Conservation (phyloP, 345 rosid species). For the Murraya koenigii region DNA sequence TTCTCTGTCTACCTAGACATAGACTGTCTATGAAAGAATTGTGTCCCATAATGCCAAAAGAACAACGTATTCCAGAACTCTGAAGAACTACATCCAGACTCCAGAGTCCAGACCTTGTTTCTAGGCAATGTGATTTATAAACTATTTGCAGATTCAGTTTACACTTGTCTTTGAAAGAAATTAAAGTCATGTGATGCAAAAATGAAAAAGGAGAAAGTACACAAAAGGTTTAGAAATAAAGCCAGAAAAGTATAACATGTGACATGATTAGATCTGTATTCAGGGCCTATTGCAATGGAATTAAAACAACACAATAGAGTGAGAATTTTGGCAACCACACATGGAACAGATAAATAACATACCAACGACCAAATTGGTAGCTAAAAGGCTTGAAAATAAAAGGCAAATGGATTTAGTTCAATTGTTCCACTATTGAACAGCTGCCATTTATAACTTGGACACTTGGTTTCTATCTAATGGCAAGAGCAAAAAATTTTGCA, state of each 20-base stretch:
- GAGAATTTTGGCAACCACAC: neutral
- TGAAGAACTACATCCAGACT: neutral
- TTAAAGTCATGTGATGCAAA: neutral
- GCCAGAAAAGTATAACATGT: neutral
- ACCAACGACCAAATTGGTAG: neutral
- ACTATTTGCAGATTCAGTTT: neutral
- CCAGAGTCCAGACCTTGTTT: neutral
- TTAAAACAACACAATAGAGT: neutral
- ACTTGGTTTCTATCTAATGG: neutral
- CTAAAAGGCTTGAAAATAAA: neutral
- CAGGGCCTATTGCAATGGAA: neutral
- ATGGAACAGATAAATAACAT: neutral
- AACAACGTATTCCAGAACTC: neutral
- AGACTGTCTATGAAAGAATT: neutral
- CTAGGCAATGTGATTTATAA: neutral
- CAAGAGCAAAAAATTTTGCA: neutral
- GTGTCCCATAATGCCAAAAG: neutral
- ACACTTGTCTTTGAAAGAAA: neutral
- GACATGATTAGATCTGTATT: neutral
- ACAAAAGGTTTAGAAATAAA: neutral
- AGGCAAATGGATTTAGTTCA: neutral
- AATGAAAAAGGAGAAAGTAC: neutral
- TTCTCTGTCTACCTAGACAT: neutral
- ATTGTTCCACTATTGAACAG: neutral
- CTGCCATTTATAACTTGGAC: neutral